Evolutionary conservation across 1,284 basidiomycete species (phyloP), one percentile per base, ranked within the genome.

Genomic region (Ustanciosporium gigantosporum): DNA sequence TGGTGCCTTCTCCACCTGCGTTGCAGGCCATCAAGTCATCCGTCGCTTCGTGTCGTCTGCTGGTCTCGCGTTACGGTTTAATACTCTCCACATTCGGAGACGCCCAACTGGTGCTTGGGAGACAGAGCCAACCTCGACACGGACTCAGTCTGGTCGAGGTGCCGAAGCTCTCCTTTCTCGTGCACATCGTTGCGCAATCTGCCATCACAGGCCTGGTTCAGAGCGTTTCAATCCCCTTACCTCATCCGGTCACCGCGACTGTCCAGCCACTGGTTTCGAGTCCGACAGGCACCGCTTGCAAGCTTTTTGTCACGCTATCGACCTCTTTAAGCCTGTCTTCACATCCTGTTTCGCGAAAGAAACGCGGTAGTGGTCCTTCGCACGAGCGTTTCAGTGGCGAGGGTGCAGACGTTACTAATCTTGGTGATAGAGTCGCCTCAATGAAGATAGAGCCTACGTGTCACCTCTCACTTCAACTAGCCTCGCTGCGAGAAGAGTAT

Each of bases 11-110:
- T 7, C 17, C 4, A 8, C 4, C 14, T n/a, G 15, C 9, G 3
- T 4, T 2, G 15, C 35, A 9, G 9, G 27, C 2, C 22, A 17
- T 29, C 36, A 6, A 4, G 16, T 25, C 22, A 6, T 35, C 15
- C 13, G 38, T 25, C 20, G 41, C 45, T 34, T 19, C 49, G 19
- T 29, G 27, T 29, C 39, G 48, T 22, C 32, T 58, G 3, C 41
- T 58, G 8, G 55, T 58, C 1, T 58, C 55, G 17, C 36, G 55
- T 15, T 41, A 39, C 23, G 55, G 55, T 14, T 48, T 58, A 6
- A 37, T 58, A 14, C 37, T 58, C 5, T 34, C 41, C 2, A 25
- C 39, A 4, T 20, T 41, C 3, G 34, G 22, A 8, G 29, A 46
- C 11, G 2, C 22, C 16, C 2, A 9, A 15, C 35, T 13, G 35